These are phyloP conservation scores for Lentinula lateritia DNA, from an alignment of 768 basidiomycete genomes.

Conservation along the genomic window DNA sequence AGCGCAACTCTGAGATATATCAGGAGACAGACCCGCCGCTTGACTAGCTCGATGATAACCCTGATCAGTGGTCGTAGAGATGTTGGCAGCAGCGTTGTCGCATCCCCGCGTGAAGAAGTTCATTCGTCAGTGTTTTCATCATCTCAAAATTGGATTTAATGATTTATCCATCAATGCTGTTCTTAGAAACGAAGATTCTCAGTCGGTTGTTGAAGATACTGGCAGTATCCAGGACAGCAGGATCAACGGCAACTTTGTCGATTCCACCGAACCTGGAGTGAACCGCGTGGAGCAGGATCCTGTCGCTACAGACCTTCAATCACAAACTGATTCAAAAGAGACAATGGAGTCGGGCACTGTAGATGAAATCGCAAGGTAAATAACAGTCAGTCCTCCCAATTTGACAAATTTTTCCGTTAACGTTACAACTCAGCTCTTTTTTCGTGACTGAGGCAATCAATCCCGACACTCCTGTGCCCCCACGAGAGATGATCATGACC, in stretches of 20 bases:
- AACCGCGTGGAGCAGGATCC: too few relatives aligned
- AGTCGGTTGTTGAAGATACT: not conserved
- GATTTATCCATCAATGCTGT: not conserved
- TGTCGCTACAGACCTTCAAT: too few relatives aligned
- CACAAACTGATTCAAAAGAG: too few relatives aligned
- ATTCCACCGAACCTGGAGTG: too few relatives aligned
- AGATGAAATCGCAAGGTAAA: not conserved
- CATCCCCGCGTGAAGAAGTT: not conserved
- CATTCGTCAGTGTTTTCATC: not conserved
- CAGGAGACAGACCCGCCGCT: not conserved
- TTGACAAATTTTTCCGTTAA: too few relatives aligned
- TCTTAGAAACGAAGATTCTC: not conserved
- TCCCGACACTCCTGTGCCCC: not conserved
- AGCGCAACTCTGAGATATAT: not conserved
- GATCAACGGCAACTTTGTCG: not conserved
- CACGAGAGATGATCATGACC: not conserved
- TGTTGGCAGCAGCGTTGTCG: not conserved
- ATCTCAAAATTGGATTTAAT: not conserved
- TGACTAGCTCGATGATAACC: not conserved
- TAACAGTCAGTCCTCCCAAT: too few relatives aligned
- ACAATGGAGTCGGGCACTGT: too few relatives aligned
- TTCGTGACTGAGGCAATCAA: not conserved
- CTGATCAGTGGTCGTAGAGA: not conserved
- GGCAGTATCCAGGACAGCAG: not conserved
- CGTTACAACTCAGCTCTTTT: not conserved